Evolutionary conservation across 1,139 yeast genomes (phyloP).

Genomic region (Debaryomyces coudertii): DNA sequence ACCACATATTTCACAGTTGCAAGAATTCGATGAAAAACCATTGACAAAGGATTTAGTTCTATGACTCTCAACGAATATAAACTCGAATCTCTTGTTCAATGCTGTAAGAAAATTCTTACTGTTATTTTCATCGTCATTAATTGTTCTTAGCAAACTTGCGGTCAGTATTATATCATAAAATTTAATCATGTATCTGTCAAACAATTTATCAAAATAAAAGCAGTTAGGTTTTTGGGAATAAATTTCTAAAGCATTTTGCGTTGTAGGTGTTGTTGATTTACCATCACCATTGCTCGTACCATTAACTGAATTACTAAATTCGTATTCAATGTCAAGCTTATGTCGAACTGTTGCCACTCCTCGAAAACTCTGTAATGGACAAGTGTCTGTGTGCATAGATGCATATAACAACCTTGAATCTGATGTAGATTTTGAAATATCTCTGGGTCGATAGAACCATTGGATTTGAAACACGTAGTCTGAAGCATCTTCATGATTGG

Average conservation of each 20-base stretch:
- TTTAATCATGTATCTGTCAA: constrained; percentile 83
- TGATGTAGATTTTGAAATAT: constrained; percentile 64
- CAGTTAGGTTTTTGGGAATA: constrained; percentile 63
- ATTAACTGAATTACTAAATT: constrained; percentile 13
- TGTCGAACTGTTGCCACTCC: constrained; percentile 77
- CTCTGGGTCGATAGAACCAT: constrained; percentile 92
- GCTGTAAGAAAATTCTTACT: constrained; percentile 61
- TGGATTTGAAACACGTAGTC: constrained; percentile 70
- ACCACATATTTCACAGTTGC: constrained; percentile 70
- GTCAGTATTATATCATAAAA: constrained; percentile 70
- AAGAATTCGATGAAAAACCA: constrained; percentile 57
- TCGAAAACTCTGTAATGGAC: constrained; percentile 76
- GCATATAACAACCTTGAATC: constrained; percentile 82
- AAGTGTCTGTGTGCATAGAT: constrained; percentile 83
- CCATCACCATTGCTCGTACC: constrained; percentile 9
- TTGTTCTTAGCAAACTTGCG: constrained; percentile 52
- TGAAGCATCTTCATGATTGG: constrained; percentile 32
- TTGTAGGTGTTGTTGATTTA: constrained; percentile 24
- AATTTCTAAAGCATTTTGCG: constrained; percentile 39
- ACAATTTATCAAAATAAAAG: constrained; percentile 85
- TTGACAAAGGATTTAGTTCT: constrained; percentile 64
- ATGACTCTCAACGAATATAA: constrained; percentile 75
- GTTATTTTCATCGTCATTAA: constrained; percentile 56
- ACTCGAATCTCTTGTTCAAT: constrained; percentile 68
- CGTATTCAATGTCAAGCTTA: constrained; percentile 62